Evolutionary conservation across 352 stramenopile species (phyloP), one percentile per base, ranked within the genome.

Genomic region (Phytophthora europaea): DNA sequence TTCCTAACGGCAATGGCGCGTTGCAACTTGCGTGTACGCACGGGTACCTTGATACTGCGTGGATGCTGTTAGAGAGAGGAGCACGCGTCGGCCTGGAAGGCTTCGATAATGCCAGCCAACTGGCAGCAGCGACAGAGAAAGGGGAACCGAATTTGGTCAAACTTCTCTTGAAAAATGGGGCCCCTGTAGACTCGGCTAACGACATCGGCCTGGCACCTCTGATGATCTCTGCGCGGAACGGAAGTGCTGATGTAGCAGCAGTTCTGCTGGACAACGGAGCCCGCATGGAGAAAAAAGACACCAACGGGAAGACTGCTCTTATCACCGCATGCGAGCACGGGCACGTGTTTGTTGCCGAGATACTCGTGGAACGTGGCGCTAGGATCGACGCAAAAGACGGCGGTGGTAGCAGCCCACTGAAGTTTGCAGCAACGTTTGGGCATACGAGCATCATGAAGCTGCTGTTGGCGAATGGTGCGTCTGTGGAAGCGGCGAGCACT

Each of bases 381-480:
- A 28, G 15, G 4, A 40, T 59, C n/a, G 20, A 52, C n/a, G 31
- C 15, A 15, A n/a, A 31, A 16, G 47, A 69, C n/a, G 5, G 38
- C 1, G 13, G n/a, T 13, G 51, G 40, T 10, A 36, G 45, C 33
- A 61, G 2, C 6, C 36, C 40, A n/a, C 23, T 61, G 1, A 56
- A 47, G 13, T 31, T 26, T 36, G 61, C 61, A 4, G 61, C 52
- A 20, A 15, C 10, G 3, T 59, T 56, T 33, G 52, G 26, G 10
- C 51, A 57, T 31, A n/a, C 20, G 4, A 43, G 60, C 9, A 20
- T 62, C 4, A 43, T 61, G 26, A 45, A 62, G 10, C 16, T 69
- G 1, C 52, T 69, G 15, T 6, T 56, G 13, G n/a, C 43, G 10
- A 47, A 61, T 26, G 62, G 52, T 15, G 51, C 52, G 3, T 53